These are phyloP conservation scores for Leptographium radiaticola DNA, from an alignment of 2,329 filamentous ascomycete genomes.

Conservation along the genomic window DNA sequence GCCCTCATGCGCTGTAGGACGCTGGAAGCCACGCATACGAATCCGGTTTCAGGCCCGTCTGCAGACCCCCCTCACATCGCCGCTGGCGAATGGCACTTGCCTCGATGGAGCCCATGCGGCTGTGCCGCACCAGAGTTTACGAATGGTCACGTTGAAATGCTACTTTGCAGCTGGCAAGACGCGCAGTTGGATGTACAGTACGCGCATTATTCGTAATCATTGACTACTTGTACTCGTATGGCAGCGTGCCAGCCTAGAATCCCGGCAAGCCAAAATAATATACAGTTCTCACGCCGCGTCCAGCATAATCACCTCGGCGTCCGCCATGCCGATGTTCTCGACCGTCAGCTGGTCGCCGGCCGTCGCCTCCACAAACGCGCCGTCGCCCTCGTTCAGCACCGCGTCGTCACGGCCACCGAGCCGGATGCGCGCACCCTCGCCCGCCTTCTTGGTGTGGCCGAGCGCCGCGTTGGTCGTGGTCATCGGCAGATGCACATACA, in stretches of 20 bases:
- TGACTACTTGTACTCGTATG: no score
- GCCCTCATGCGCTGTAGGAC: background rate
- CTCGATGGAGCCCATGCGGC: background rate
- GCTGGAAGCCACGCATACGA: background rate
- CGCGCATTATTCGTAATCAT: no score
- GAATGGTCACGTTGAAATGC: no score
- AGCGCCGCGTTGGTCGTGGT: slow-evolving; percentile 22
- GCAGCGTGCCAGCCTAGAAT: no score
- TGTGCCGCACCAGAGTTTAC: background rate
- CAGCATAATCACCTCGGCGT: slow-evolving; percentile 56
- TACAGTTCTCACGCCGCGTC: slow-evolving; percentile 39
- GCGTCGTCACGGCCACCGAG: slow-evolving; percentile 48
- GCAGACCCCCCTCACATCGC: background rate
- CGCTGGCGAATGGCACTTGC: background rate
- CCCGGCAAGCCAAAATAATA: background rate
- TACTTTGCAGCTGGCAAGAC: no score
- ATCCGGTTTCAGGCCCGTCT: background rate
- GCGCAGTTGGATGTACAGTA: no score
- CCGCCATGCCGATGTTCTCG: slow-evolving; percentile 54
- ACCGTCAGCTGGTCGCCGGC: slow-evolving; percentile 51
- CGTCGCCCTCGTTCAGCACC: slow-evolving; percentile 64
- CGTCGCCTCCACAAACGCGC: slow-evolving; percentile 35
- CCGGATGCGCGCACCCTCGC: slow-evolving; percentile 58
- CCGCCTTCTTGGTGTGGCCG: slow-evolving; percentile 21
- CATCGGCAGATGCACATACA: slow-evolving; percentile 74